phyloP scores from a whole-genome alignment of 495 filamentous ascomycete species.

The Terfezia claveryi region DNA sequence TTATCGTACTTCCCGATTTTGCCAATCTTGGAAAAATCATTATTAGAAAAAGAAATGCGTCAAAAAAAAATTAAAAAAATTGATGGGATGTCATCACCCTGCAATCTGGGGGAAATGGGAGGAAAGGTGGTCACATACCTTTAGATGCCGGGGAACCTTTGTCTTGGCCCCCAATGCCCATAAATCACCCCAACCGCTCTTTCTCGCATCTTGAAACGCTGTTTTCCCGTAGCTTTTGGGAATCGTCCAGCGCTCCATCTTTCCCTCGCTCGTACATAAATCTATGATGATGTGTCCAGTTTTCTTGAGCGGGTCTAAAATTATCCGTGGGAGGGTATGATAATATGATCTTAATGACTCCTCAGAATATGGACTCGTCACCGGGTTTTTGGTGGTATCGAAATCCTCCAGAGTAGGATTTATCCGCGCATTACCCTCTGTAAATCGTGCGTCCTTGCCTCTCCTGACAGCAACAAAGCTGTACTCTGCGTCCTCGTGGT shows the following conservation, averaged over 20 bases:
- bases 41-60: too few relatives aligned
- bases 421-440: background rate
- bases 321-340: conserved; percentile 50
- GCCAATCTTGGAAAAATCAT: too few relatives aligned
- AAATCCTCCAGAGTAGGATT: conserved; percentile 7
- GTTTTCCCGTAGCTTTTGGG: conserved; percentile 56
- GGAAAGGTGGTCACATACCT: too few relatives aligned
- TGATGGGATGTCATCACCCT: too few relatives aligned
- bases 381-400: conserved; percentile 8
- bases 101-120: too few relatives aligned
- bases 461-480: conserved; percentile 77
- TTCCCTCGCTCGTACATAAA: conserved; percentile 65
- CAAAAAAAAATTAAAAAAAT: too few relatives aligned
- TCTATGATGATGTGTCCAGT: conserved; percentile 74
- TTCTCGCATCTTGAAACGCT: conserved; percentile 79
- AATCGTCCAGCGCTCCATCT: conserved; percentile 85
- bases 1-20: too few relatives aligned
- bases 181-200: conserved; percentile 75
- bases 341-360: conserved; percentile 24
- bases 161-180: conserved; percentile 95
- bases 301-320: conserved; percentile 67
- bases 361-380: conserved; percentile 19
- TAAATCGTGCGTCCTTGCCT: conserved; percentile 32
- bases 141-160: conserved; percentile 29
- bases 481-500: conserved; percentile 78